phyloP scores from a whole-genome alignment of 2,329 filamentous ascomycete genomes.

The Ophiostoma novo-ulmi region DNA sequence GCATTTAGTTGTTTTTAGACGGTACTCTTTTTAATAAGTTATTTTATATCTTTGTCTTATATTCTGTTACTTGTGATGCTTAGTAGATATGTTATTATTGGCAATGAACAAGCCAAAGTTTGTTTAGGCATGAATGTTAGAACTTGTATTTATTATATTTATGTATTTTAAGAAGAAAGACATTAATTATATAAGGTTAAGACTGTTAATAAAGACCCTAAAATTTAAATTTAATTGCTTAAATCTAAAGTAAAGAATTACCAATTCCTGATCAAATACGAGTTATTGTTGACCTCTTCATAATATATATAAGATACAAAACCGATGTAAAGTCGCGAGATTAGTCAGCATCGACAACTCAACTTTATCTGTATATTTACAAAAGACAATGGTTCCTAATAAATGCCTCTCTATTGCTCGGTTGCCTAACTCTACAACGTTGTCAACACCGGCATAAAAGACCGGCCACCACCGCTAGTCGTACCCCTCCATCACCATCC shows the following conservation, averaged over 20 bases:
- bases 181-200: too few species aligned
- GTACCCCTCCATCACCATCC: background rate
- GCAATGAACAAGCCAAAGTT: too few species aligned
- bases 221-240: too few species aligned
- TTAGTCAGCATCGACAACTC: background rate
- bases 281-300: too few species aligned
- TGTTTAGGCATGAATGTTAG: too few species aligned
- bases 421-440: background rate
- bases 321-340: background rate
- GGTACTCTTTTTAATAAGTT: background rate
- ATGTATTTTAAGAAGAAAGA: too few species aligned
- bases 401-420: background rate
- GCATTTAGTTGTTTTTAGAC: background rate
- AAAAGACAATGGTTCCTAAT: background rate
- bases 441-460: background rate
- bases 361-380: too few species aligned
- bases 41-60: background rate
- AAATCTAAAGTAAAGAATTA: too few species aligned
- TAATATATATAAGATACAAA: too few species aligned
- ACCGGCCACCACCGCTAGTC: conserved; percentile 5
- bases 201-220: too few species aligned
- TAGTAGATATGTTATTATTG: background rate
- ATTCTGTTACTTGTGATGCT: background rate
- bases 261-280: too few species aligned
- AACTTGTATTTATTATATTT: too few species aligned